Conservation (phyloP, 306 rosid species). For the Castanospermum australe region DNA sequence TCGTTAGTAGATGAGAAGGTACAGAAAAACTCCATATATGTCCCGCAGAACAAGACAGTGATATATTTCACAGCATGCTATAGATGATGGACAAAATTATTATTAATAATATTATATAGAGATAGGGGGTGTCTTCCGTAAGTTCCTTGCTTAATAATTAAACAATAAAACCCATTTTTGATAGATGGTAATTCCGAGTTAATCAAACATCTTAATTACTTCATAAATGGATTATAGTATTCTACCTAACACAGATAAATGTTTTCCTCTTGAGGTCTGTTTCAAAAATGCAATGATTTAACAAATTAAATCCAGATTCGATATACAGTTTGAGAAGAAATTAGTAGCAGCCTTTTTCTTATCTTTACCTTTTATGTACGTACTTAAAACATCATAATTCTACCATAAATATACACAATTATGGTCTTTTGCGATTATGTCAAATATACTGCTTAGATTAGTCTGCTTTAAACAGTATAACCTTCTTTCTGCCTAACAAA, state of each 20-base stretch:
- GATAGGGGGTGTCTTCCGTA: too few species aligned
- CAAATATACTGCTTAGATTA: neutral
- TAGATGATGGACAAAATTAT: neutral
- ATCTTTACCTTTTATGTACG: neutral
- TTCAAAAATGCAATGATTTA: neutral
- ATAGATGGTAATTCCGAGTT: neutral
- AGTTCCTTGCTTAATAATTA: too few species aligned
- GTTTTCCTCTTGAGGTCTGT: neutral
- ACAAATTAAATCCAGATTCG: neutral
- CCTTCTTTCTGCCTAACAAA: neutral
- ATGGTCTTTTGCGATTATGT: neutral
- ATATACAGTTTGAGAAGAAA: neutral
- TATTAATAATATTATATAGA: too few species aligned
- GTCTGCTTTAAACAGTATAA: neutral
- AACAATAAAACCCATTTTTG: too few species aligned
- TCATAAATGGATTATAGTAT: neutral
- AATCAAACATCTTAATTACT: neutral
- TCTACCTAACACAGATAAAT: neutral
- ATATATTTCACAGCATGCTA: too few species aligned
- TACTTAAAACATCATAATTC: neutral
- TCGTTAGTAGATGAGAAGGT: too few species aligned
- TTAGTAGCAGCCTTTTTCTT: neutral
- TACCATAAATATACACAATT: neutral
- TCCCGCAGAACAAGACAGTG: too few species aligned
- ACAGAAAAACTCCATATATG: too few species aligned